Base-by-base conservation (phyloP, 2,329 filamentous ascomycete species). In the Verticillium tricorpus region DNA sequence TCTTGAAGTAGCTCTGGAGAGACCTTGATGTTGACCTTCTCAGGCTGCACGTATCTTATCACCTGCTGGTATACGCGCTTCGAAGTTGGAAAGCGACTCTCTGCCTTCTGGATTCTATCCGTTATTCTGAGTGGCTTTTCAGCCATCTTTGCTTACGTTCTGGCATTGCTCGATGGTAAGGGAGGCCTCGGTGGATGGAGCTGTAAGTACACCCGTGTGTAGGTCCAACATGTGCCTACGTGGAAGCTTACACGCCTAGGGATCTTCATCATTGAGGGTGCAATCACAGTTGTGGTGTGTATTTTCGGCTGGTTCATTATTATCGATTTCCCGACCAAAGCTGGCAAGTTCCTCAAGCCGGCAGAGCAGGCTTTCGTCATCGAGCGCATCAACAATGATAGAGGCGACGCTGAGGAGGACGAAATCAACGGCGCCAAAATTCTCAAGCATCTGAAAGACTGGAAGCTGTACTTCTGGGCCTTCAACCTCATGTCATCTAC, bases 61-160 rank as follows among this genome's bases (percentile, higher is more conserved):
- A 68, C 67, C 8, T 74, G 70, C 45, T 76, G 74, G 73, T 76
- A 76, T 61, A 69, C 67, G 17, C 67, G 74, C 4, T 76, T 71
- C 54, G 74, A 76, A 61, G 69, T 76, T 2, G 72, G 67, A 15
- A 72, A 70, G 45, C 64, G 71, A 39, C 40, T 64, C 2, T 63
- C 63, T 1, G 58, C 52, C 0, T 64, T 64, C 4, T 63, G 63
- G 63, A 62, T 64, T 39, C 25, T 64, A 3, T 63, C 63, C n/a
- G 56, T 60, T 17, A 6, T 64, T 8, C 25, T 57, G 2, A 58
- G 58, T 19, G 63, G 58, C 14, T 64, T 61, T 14, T 60, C 63
- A 9, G 61, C 64, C 67, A 75, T 64, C 17, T 60, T 64, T 8
- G 63, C 63, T 22, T 62, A 62, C 11, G 58, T 64, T 6, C 17